These are phyloP conservation scores for Solanum hybrid DNA, from an alignment of 305 asterid species.

Conservation along the genomic window DNA sequence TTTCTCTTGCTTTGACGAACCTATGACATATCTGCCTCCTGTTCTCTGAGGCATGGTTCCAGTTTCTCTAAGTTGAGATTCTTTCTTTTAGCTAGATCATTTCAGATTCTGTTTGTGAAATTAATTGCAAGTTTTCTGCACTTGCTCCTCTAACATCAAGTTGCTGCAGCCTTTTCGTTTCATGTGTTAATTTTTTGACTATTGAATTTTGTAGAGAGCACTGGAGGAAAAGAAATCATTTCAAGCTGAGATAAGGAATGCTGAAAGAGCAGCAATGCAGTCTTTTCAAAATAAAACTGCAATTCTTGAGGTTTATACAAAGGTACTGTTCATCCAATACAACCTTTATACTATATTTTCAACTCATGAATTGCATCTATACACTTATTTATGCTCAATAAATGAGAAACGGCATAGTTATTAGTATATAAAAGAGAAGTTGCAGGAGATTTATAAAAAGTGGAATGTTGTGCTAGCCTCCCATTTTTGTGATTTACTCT, in stretches of 20 bases:
- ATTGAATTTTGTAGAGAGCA: conserved; percentile 45
- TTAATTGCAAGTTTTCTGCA: not conserved
- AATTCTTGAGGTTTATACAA: conserved; percentile 56
- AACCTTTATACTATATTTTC: not conserved
- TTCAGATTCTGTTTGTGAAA: not conserved
- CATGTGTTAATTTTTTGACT: not conserved
- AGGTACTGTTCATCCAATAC: conserved; percentile 31
- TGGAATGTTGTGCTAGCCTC: not conserved
- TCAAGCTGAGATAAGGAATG: conserved; percentile 53
- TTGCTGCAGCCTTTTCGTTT: not conserved
- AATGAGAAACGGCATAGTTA: not conserved
- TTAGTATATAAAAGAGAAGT: not conserved
- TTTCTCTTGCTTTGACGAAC: not conserved
- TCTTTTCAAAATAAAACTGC: conserved; percentile 66
- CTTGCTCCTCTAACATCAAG: not conserved
- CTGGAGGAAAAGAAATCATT: conserved; percentile 60
- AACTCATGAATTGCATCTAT: not conserved
- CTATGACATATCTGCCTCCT: not conserved
- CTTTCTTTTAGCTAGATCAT: not conserved
- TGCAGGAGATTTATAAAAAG: not conserved
- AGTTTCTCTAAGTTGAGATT: not conserved
- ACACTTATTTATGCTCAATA: not conserved
- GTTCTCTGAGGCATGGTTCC: not conserved
- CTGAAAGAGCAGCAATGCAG: conserved; percentile 69
- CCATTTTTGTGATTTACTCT: not conserved